Evolutionary conservation across 139 green algal genomes (phyloP).

Genomic region (Chloropicon primus): DNA sequence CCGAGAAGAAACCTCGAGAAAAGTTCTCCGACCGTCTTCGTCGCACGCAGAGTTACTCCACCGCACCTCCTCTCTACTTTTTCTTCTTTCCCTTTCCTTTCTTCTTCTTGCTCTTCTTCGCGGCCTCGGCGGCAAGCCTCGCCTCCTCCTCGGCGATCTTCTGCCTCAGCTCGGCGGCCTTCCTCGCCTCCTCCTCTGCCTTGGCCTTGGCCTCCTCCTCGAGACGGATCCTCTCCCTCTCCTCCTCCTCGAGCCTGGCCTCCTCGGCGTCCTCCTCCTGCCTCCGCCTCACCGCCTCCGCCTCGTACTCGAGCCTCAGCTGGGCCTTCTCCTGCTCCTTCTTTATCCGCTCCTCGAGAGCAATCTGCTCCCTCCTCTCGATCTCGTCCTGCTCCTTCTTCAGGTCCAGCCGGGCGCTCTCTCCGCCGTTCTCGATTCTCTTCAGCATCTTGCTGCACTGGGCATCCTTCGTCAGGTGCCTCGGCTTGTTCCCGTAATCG

Average conservation of each 20-base stretch:
- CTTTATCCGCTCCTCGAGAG: not conserved
- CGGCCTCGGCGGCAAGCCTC: not conserved
- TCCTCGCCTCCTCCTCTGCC: not conserved
- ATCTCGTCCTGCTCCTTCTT: not conserved
- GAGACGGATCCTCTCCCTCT: not conserved
- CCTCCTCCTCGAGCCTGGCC: not conserved
- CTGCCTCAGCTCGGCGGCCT: not conserved
- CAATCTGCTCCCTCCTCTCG: not conserved
- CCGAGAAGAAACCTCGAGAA: no score
- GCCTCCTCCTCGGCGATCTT: not conserved
- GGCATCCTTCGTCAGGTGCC: not conserved
- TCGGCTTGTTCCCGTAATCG: not conserved
- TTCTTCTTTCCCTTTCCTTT: not conserved
- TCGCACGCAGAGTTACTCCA: no score
- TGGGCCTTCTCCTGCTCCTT: not conserved
- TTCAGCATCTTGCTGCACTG: not conserved
- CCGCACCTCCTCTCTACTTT: not conserved
- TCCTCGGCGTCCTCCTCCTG: not conserved
- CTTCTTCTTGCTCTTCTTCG: not conserved
- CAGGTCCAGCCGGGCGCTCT: not conserved
- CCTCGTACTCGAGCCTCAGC: not conserved
- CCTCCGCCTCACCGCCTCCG: not conserved
- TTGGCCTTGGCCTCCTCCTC: not conserved
- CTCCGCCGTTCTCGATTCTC: not conserved
- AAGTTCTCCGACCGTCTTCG: no score